A percentile compares a stretch with the other conserved stretches of the same genome.
These are phyloP conservation scores for Corchorus olitorius DNA, from an alignment of 345 rosid genomes.

Conservation along the genomic window DNA sequence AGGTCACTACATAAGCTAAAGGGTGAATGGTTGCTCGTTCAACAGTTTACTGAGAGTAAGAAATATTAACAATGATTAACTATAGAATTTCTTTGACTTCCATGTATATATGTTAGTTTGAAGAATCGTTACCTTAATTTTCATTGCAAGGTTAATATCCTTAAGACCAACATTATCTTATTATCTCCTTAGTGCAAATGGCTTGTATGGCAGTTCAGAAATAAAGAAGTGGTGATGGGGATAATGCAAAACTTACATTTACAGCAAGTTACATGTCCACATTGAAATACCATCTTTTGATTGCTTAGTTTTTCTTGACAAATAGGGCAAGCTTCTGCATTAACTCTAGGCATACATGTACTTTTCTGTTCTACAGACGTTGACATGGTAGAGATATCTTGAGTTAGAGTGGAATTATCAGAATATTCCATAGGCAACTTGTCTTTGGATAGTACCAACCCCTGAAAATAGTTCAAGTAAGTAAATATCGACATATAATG, in stretches of 20 bases:
- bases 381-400: conserved; percentile 34
- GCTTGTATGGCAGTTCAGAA: conserved; percentile 8
- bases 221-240: conserved; percentile 11
- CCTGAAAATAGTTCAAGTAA: conserved; percentile 46
- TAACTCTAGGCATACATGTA: conserved; percentile 40
- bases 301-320: conserved; percentile 78
- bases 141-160: not conserved
- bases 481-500: not conserved
- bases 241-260: conserved; percentile 59
- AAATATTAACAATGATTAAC: not conserved
- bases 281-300: conserved; percentile 95
- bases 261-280: conserved; percentile 91
- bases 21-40: not conserved
- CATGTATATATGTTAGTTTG: not conserved
- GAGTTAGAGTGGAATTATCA: conserved; percentile 39
- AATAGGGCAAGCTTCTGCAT: conserved; percentile 83
- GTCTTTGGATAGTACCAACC: conserved; percentile 69
- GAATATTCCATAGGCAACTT: conserved; percentile 45
- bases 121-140: not conserved
- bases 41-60: not conserved
- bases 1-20: not conserved
- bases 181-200: not conserved
- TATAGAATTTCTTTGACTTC: not conserved
- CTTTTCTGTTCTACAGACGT: conserved; percentile 40
- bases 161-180: not conserved